phyloP scores from a whole-genome alignment of 2,329 filamentous ascomycete species.

The Hypoxylon sp. region DNA sequence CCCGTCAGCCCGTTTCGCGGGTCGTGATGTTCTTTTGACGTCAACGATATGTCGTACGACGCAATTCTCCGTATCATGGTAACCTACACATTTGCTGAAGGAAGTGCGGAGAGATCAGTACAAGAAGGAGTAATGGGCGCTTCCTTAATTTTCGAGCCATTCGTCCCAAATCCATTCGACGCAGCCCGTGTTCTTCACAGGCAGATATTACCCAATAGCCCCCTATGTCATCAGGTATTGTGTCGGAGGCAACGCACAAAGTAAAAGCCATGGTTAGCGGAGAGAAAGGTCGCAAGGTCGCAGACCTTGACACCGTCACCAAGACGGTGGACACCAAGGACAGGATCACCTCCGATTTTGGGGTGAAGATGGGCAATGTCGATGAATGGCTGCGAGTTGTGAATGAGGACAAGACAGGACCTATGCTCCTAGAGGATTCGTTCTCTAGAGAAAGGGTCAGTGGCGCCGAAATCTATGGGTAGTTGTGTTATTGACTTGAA shows the following conservation, averaged over 20 bases:
- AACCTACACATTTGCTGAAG: not conserved
- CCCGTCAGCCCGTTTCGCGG: slow-evolving; percentile 5
- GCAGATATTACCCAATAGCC: not conserved
- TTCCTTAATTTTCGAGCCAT: not conserved
- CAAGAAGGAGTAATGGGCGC: slow-evolving; percentile 19
- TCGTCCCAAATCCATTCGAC: not conserved
- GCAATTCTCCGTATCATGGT: slow-evolving; percentile 11
- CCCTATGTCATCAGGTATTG: slow-evolving; percentile 43
- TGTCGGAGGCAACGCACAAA: slow-evolving; percentile 55
- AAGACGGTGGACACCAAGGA: slow-evolving; percentile 70
- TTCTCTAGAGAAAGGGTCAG: slow-evolving; percentile 78
- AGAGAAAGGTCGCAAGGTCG: slow-evolving; percentile 65
- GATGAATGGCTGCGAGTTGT: slow-evolving; percentile 82
- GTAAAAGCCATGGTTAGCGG: slow-evolving; percentile 58
- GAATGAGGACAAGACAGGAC: slow-evolving; percentile 72
- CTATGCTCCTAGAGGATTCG: slow-evolving; percentile 78
- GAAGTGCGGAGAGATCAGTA: slow-evolving; percentile 14
- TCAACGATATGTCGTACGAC: slow-evolving; percentile 34
- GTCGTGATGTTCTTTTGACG: slow-evolving; percentile 35
- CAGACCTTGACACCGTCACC: slow-evolving; percentile 70
- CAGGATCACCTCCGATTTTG: slow-evolving; percentile 81
- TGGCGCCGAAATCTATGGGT: not conserved
- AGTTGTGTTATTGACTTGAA: slow-evolving; percentile 7
- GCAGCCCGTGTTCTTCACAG: not conserved
- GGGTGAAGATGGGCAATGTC: slow-evolving; percentile 77